phyloP scores from a whole-genome alignment of 2,329 filamentous ascomycete species.

The Neopestalotiopsis sp. region DNA sequence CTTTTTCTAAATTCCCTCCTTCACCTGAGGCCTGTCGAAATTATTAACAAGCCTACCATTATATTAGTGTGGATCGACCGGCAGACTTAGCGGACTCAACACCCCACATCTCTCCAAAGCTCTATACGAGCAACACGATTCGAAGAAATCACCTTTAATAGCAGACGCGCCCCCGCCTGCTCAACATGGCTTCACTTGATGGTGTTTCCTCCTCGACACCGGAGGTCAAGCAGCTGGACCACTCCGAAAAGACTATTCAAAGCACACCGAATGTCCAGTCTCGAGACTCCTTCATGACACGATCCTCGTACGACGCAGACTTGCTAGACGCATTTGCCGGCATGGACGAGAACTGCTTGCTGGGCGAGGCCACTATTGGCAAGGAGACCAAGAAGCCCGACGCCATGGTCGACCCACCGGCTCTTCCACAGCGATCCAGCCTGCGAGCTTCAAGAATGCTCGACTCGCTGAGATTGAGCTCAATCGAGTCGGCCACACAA shows the following conservation, averaged over 20 bases:
- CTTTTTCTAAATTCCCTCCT: neutral
- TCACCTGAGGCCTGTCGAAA: slow-evolving; percentile 6
- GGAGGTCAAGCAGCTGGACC: slow-evolving; percentile 8
- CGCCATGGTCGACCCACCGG: slow-evolving; percentile 41
- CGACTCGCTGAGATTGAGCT: slow-evolving; percentile 43
- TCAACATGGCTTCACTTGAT: slow-evolving; percentile 13
- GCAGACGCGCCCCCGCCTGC: neutral
- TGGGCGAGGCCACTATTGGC: slow-evolving; percentile 17
- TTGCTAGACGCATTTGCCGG: slow-evolving; percentile 20
- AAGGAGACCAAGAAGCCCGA: slow-evolving; percentile 6
- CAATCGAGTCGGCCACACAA: slow-evolving; percentile 36
- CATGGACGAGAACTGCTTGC: slow-evolving; percentile 21
- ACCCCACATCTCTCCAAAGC: neutral
- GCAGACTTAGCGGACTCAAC: slow-evolving; percentile 9
- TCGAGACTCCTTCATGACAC: slow-evolving; percentile 16
- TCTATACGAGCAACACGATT: slow-evolving; percentile 3
- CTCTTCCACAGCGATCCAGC: slow-evolving; percentile 56
- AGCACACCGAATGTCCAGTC: neutral
- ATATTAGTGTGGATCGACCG: slow-evolving; percentile 18
- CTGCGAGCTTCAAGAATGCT: slow-evolving; percentile 54
- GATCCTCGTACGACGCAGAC: slow-evolving; percentile 20
- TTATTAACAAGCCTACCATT: slow-evolving; percentile 6
- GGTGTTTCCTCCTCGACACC: slow-evolving; percentile 1
- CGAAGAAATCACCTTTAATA: slow-evolving; percentile 3
- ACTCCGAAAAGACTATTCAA: neutral